Percentiles rank a stretch among this genome's conserved stretches.
These are phyloP conservation scores for Lentithecium fluviatile DNA, from an alignment of 495 filamentous ascomycete species.

Conservation along the genomic window DNA sequence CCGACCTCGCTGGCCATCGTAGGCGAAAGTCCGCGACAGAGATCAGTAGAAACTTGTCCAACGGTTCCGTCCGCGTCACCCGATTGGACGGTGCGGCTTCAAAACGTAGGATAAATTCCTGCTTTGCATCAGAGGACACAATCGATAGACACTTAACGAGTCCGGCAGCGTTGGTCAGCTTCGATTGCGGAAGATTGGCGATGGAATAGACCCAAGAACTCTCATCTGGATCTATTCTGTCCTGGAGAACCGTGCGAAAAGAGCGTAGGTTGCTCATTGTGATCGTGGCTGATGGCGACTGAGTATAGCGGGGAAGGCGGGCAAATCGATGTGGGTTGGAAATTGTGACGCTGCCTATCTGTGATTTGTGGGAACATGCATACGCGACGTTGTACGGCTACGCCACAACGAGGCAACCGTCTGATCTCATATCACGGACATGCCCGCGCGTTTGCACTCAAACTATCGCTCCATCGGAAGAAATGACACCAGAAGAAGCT, in stretches of 20 bases:
- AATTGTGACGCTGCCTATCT: background rate
- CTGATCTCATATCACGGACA: no score
- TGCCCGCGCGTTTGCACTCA: no score
- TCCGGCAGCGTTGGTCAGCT: conserved; percentile 28
- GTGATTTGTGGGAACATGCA: background rate
- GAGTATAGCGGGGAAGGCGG: no score
- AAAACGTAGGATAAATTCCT: conserved; percentile 40
- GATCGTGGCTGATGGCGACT: background rate
- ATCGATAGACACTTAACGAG: conserved; percentile 44
- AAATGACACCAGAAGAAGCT: background rate
- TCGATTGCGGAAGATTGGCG: conserved; percentile 36
- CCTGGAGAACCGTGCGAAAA: conserved; percentile 36
- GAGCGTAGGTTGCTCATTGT: conserved; percentile 21
- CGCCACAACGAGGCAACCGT: background rate
- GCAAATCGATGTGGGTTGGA: no score
- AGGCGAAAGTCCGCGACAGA: conserved; percentile 48
- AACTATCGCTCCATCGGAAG: no score
- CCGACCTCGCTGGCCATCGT: conserved; percentile 14
- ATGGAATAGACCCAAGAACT: conserved; percentile 40
- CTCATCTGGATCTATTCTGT: conserved; percentile 38
- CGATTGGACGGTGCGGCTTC: conserved; percentile 41
- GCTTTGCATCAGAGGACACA: conserved; percentile 36
- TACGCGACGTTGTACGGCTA: background rate
- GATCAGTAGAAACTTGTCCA: conserved; percentile 43
- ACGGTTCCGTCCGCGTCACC: conserved; percentile 37